Conservation (phyloP, 495 filamentous ascomycete genomes). For the Penicillium daleae region DNA sequence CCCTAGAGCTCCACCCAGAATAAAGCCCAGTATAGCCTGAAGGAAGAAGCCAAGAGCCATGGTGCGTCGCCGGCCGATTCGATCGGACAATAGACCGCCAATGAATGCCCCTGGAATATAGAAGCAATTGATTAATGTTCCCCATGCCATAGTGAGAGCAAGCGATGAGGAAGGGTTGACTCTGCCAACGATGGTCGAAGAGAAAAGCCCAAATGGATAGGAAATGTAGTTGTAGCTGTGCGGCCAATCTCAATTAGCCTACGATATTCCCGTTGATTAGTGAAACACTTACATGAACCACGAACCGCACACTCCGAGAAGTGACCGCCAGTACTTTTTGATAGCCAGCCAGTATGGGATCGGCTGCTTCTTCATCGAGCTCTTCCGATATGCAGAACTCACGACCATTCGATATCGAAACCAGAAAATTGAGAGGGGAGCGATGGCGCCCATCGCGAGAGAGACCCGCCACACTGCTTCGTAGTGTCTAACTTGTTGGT, state of each 20-base stretch:
- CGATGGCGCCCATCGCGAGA: conserved; percentile 36
- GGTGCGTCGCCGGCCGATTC: conserved; percentile 67
- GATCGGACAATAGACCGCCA: conserved; percentile 68
- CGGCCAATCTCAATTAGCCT: background rate
- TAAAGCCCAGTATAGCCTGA: conserved; percentile 71
- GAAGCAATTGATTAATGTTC: conserved; percentile 76
- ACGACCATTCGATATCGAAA: conserved; percentile 42
- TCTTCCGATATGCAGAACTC: conserved; percentile 72
- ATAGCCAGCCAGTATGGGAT: conserved; percentile 36
- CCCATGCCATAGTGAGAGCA: conserved; percentile 73
- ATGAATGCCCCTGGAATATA: conserved; percentile 77
- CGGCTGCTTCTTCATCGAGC: conserved; percentile 52
- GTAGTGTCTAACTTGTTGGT: conserved; percentile 31
- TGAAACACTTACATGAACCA: conserved; percentile 40
- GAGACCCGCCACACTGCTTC: conserved; percentile 40
- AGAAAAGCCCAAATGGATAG: conserved; percentile 44
- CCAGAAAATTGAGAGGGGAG: conserved; percentile 43
- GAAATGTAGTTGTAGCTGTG: conserved; percentile 46
- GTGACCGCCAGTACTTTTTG: conserved; percentile 43
- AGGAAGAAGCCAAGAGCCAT: conserved; percentile 61
- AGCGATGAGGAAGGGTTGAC: conserved; percentile 40
- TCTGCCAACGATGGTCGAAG: conserved; percentile 47
- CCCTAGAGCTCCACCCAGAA: conserved; percentile 68
- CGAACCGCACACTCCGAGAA: conserved; percentile 37
- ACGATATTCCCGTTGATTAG: background rate